Conservation (phyloP, 1,139 yeast species). For the Saccharomyces hybrid region DNA sequence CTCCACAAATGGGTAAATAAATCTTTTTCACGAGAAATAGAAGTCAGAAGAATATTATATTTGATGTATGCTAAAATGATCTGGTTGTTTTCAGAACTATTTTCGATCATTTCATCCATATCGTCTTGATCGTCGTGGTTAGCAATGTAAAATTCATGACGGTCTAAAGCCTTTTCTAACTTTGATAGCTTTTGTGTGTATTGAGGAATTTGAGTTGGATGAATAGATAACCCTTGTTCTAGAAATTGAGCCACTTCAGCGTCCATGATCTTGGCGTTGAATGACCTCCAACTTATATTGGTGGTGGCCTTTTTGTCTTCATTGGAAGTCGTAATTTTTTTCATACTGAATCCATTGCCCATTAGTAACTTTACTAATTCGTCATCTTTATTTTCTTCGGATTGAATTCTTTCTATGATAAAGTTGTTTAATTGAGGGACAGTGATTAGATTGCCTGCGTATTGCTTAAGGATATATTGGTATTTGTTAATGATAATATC, state of each 20-base stretch:
- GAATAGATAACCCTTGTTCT: conserved; percentile 27
- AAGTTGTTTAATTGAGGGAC: conserved; percentile 19
- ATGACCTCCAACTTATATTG: conserved; percentile 61
- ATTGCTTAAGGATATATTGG: conserved; percentile 26
- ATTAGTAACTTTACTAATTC: conserved; percentile 39
- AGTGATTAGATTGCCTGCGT: conserved; percentile 19
- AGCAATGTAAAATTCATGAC: conserved; percentile 44
- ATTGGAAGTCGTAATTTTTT: conserved; percentile 16
- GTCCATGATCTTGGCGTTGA: conserved; percentile 59
- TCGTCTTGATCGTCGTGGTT: conserved; percentile 30
- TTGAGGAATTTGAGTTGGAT: conserved; percentile 29
- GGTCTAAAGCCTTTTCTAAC: conserved; percentile 50
- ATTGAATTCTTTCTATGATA: conserved; percentile 12
- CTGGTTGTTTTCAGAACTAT: conserved; percentile 62
- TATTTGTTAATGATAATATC: conserved; percentile 22
- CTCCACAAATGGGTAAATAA: conserved; percentile 36
- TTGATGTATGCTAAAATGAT: conserved; percentile 67
- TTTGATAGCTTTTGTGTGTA: conserved; percentile 43
- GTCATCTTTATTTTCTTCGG: conserved; percentile 32
- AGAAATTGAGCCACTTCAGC: conserved; percentile 63
- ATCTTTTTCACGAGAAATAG: conserved; percentile 62
- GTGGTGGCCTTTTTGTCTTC: conserved; percentile 27
- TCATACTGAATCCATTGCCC: conserved; percentile 27
- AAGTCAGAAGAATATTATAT: conserved; percentile 56
- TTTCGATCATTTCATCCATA: conserved; percentile 26